Evolutionary conservation across 495 filamentous ascomycete genomes (phyloP).

Genomic region (Daldinia bambusicola): DNA sequence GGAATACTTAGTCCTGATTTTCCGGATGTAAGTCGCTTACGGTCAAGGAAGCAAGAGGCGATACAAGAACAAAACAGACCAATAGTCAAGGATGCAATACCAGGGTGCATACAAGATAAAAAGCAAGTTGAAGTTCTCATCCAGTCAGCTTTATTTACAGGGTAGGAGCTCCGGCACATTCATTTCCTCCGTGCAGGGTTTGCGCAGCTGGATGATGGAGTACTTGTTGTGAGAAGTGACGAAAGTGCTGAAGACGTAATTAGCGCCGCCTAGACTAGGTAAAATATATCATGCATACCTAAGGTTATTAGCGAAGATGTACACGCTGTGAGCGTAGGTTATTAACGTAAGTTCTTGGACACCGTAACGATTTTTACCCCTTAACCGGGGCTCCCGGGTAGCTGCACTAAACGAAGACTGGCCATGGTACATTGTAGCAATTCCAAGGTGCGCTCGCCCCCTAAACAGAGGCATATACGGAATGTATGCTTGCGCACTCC

Average conservation of each 20-base stretch:
- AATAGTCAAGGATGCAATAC: slow-evolving; percentile 7
- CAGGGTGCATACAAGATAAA: background rate
- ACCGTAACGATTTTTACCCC: background rate
- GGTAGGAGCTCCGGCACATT: background rate
- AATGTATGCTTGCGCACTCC: no score
- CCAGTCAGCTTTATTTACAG: background rate
- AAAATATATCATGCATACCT: background rate
- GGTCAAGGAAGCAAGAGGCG: background rate
- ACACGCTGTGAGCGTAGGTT: background rate
- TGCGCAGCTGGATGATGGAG: background rate
- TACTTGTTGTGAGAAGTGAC: background rate
- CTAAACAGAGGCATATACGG: background rate
- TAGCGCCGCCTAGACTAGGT: background rate
- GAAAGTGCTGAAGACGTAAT: background rate
- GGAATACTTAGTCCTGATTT: slow-evolving; percentile 6
- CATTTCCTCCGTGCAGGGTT: background rate
- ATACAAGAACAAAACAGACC: background rate
- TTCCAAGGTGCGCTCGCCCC: background rate
- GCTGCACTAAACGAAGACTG: background rate
- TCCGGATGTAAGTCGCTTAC: background rate
- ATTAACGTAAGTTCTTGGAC: background rate
- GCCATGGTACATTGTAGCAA: background rate
- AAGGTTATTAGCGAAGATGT: background rate
- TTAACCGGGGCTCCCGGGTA: background rate
- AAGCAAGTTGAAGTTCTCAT: background rate